phyloP scores from a whole-genome alignment of 768 basidiomycete genomes.

The Suillus subaureus region DNA sequence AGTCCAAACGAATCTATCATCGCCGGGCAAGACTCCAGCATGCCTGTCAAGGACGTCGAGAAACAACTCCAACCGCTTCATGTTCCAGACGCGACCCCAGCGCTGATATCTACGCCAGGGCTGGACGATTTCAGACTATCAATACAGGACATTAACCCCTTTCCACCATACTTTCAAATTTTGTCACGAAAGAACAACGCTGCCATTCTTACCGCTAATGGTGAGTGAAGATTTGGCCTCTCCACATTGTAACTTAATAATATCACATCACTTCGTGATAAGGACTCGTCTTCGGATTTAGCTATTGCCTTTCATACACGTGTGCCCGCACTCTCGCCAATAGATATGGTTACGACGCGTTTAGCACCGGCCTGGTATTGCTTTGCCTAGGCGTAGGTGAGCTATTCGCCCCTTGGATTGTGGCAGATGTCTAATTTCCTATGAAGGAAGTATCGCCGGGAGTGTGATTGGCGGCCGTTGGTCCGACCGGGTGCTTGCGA shows the following conservation, averaged over 20 bases:
- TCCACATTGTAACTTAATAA: constrained; percentile 12
- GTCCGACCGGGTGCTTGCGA: constrained; percentile 50
- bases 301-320: constrained; percentile 73
- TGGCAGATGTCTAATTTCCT: neutral
- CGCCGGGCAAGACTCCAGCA: constrained; percentile 3
- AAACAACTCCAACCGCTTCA: constrained; percentile 25
- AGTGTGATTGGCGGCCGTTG: constrained; percentile 60
- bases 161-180: constrained; percentile 61
- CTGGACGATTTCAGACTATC: constrained; percentile 51
- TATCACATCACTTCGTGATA: neutral
- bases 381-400: constrained; percentile 72
- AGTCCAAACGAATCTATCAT: constrained; percentile 23
- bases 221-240: constrained; percentile 13
- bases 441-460: constrained; percentile 51
- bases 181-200: constrained; percentile 68
- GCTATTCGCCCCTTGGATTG: constrained; percentile 14
- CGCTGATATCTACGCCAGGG: constrained; percentile 16
- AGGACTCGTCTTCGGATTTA: constrained; percentile 74
- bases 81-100: constrained; percentile 20
- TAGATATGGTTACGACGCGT: constrained; percentile 65
- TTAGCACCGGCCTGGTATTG: constrained; percentile 75
- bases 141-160: constrained; percentile 71
- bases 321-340: constrained; percentile 66
- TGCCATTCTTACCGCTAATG: constrained; percentile 47
- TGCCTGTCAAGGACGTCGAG: constrained; percentile 9